Percentiles rank a stretch among this genome's conserved stretches.
Conservation (phyloP, 2,329 filamentous ascomycete species). For the Anthostomella pinea region DNA sequence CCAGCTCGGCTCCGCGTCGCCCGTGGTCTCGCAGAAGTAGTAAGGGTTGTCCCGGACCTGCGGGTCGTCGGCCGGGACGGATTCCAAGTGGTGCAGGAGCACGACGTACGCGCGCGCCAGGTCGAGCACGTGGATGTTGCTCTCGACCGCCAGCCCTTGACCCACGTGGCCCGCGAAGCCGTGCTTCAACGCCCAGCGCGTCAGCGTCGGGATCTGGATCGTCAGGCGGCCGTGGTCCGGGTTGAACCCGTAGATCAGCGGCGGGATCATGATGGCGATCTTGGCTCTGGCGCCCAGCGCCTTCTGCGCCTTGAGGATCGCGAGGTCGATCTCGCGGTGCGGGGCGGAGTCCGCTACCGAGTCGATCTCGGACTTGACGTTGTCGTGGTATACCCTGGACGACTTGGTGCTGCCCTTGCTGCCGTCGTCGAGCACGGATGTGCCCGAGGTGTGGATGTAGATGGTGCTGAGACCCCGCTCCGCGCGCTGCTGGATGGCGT, state of each 20-base stretch:
- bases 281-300: constrained; percentile 39
- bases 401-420: constrained; percentile 31
- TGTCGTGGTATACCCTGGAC: constrained; percentile 42
- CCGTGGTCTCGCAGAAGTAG: constrained; percentile 44
- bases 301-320: constrained; percentile 37
- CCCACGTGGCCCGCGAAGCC: constrained; percentile 45
- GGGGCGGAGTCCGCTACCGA: constrained; percentile 39
- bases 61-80: constrained; percentile 17
- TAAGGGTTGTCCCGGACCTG: constrained; percentile 43
- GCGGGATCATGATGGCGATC: constrained; percentile 46
- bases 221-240: constrained; percentile 37
- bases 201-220: constrained; percentile 46
- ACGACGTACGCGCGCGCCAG: constrained; percentile 43
- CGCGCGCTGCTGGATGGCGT: constrained; percentile 39
- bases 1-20: constrained; percentile 43
- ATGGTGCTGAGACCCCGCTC: constrained; percentile 36
- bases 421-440: constrained; percentile 38
- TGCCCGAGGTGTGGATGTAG: constrained; percentile 49
- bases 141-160: constrained; percentile 39
- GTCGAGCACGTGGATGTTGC: constrained; percentile 46
- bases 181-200: constrained; percentile 46
- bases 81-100: constrained; percentile 44
- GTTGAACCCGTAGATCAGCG: constrained; percentile 45
- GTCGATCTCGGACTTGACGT: constrained; percentile 38
- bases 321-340: constrained; percentile 44